These are phyloP conservation scores for Linnemannia zychae DNA, from an alignment of 192 early-diverging fungal species.

Conservation along the genomic window DNA sequence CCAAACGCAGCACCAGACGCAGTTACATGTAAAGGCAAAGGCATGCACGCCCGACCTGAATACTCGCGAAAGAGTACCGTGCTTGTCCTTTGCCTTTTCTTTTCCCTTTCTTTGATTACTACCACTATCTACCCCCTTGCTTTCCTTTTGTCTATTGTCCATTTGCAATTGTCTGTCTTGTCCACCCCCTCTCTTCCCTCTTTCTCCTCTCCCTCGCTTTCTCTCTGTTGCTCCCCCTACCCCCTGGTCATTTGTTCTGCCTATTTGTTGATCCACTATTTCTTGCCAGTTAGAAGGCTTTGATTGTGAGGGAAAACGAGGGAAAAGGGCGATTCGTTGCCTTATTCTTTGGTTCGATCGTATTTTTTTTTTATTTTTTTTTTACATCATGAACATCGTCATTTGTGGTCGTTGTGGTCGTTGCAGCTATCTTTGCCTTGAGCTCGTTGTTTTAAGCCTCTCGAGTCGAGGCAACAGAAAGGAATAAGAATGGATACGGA, in stretches of 20 bases:
- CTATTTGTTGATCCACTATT: not conserved
- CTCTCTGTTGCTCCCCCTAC: not conserved
- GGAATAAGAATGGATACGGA: too few species aligned
- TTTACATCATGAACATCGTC: too few species aligned
- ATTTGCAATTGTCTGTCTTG: not conserved
- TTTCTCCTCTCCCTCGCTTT: not conserved
- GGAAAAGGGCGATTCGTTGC: not conserved
- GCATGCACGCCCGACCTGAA: slow-evolving; percentile 1
- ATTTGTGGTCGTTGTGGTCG: too few species aligned
- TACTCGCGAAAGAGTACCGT: not conserved
- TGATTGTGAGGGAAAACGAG: not conserved
- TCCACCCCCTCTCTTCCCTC: not conserved
- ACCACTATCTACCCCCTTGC: slow-evolving; percentile 7
- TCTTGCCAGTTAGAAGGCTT: not conserved
- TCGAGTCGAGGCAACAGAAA: too few species aligned
- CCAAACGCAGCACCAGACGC: not conserved
- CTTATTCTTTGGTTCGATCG: too few species aligned
- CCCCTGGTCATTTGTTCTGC: slow-evolving; percentile 9
- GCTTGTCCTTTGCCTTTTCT: not conserved
- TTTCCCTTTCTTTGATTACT: not conserved
- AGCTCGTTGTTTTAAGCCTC: too few species aligned
- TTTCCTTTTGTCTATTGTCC: not conserved
- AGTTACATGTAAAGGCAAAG: not conserved
- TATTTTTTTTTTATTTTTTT: too few species aligned
- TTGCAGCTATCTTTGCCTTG: too few species aligned